phyloP scores from a whole-genome alignment of 306 rosid species.

The Fagus sylvatica region DNA sequence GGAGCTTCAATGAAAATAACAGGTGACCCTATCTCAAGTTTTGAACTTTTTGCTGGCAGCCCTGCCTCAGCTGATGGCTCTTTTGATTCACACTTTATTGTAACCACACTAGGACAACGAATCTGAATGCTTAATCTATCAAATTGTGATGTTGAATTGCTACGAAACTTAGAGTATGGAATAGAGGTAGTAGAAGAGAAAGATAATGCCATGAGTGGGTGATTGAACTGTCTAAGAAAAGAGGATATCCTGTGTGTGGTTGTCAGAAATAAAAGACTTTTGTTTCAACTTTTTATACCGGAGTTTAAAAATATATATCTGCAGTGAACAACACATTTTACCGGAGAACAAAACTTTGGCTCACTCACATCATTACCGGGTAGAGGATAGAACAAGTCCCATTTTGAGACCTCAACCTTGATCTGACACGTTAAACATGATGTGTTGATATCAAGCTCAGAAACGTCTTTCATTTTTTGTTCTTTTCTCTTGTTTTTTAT shows the following conservation, averaged over 20 bases:
- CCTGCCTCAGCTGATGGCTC: slow-evolving; percentile 35
- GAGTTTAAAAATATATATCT: no score
- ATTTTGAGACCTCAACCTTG: no score
- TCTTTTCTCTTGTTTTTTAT: no score
- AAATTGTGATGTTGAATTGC: slow-evolving; percentile 6
- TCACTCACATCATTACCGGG: no score
- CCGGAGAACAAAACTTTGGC: no score
- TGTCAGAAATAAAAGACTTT: neutral
- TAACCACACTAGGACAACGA: slow-evolving; percentile 16
- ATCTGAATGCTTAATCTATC: slow-evolving; percentile 9
- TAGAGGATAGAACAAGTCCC: no score
- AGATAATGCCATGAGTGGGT: slow-evolving; percentile 31
- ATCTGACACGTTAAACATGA: no score
- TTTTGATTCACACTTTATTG: slow-evolving; percentile 48
- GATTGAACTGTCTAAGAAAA: neutral
- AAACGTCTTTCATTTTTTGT: no score
- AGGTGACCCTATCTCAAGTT: slow-evolving; percentile 77
- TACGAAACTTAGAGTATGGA: slow-evolving; percentile 23
- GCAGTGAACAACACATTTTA: no score
- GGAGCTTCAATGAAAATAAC: slow-evolving; percentile 76
- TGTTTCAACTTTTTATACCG: no score
- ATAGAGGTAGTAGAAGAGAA: slow-evolving; percentile 11
- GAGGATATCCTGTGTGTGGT: slow-evolving; percentile 14
- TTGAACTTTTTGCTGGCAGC: slow-evolving; percentile 25
- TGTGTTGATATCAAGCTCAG: no score